A percentile compares a stretch with the other conserved stretches of the same genome.
Conservation (phyloP, 371 early-diverging fungal genomes). For the Batkoa obscura region DNA sequence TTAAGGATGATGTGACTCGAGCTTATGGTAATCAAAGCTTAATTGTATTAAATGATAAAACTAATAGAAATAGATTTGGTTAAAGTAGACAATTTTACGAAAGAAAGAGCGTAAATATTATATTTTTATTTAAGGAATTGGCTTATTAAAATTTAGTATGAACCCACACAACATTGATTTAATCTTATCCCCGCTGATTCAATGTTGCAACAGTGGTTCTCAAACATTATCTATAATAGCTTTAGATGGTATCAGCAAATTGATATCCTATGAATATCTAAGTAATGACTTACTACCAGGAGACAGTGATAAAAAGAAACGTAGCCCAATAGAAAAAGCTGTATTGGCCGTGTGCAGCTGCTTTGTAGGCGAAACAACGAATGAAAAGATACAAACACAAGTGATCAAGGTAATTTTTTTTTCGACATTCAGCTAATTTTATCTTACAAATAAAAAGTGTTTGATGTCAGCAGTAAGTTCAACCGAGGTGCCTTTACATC, state of each 20-base stretch:
- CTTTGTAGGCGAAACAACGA: constrained; percentile 43
- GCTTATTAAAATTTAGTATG: not conserved
- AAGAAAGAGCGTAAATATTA: constrained; percentile 4
- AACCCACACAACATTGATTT: constrained; percentile 4
- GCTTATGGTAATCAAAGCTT: constrained; percentile 1
- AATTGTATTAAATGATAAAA: not conserved
- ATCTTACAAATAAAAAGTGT: constrained; percentile 24
- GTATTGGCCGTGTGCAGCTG: constrained; percentile 33
- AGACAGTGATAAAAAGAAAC: not conserved
- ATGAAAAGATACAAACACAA: constrained; percentile 53
- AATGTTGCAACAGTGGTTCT: not conserved
- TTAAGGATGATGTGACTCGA: not conserved
- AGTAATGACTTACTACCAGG: not conserved
- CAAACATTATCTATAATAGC: constrained; percentile 3
- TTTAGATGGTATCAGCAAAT: not conserved
- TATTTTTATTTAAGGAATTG: not conserved
- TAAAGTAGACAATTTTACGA: not conserved
- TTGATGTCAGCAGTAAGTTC: constrained; percentile 63
- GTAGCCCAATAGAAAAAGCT: constrained; percentile 22
- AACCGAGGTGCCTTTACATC: constrained; percentile 44
- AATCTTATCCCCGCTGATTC: not conserved
- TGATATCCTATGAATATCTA: constrained; percentile 6
- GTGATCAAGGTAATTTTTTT: constrained; percentile 34
- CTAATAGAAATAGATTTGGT: constrained; percentile 4
- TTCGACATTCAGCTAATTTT: not conserved